Evolutionary conservation across 2,329 filamentous ascomycete genomes (phyloP), one percentile per base, ranked within the genome.

Genomic region (Colletotrichum cuscutae): DNA sequence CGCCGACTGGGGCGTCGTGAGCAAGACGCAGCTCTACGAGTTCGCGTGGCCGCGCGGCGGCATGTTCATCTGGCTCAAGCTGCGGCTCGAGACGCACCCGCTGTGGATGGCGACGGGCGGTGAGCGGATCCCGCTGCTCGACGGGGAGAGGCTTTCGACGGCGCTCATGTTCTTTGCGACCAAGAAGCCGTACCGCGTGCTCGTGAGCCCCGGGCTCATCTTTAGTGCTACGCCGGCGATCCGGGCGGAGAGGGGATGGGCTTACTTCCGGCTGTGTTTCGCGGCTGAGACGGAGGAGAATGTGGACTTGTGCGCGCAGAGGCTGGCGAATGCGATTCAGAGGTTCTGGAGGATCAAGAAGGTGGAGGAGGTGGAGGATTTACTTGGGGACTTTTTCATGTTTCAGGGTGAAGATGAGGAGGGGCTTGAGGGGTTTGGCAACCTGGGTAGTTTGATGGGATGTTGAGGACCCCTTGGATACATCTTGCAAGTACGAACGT

Each of bases 21-120:
- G 92, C 78, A 95, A 93, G 83, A 92, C 89, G 1, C 87, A 88
- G 73, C 88, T 97, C 76, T 94, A 92, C 81, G 89, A 91, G 58
- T 98, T 97, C 79, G 83, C 89, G 76, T 95, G 93, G 88, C 95
- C 95, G 1, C 89, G 93, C 32, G 95, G 92, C 46, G 95, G 95
- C 79, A 98, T 98, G 95, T 98, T 98, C 81, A 83, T 97, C 68
- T 98, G 95, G 95, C 78, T 97, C 4, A 88, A 89, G 68, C 83
- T 97, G 73, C 87, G 91, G 79, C 93, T 95, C 77, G 89, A 92
- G 67, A 85, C 86, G 2, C 95, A 98, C 79, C 94, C 94, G 13
- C 86, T 97, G 15, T 91, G 86, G 80, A 78, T 80, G 65, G 80
- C 80, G 3, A 75, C 77, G 56, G 79, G 82, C 30, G 75, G 77